Conservation (phyloP, 495 filamentous ascomycete genomes). For the Aspergillus ellipticus region DNA sequence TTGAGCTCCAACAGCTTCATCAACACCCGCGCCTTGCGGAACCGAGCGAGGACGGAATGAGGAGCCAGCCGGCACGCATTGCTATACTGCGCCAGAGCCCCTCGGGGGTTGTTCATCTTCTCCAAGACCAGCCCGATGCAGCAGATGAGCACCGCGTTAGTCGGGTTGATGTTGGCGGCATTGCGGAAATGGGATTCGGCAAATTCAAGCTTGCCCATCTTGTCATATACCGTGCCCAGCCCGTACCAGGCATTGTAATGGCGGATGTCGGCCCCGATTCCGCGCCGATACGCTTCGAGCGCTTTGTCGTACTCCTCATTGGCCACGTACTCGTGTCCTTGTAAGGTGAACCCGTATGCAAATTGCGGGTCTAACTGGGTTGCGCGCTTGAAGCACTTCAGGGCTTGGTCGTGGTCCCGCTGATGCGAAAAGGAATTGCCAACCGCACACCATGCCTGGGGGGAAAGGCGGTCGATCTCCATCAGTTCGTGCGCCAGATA, state of each 20-base stretch:
- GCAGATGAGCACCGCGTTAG: slow-evolving; percentile 83
- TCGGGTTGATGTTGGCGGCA: slow-evolving; percentile 82
- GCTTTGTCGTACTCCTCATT: slow-evolving; percentile 98
- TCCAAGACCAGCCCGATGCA: slow-evolving; percentile 88
- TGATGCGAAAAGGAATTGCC: slow-evolving; percentile 96
- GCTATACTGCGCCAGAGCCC: slow-evolving; percentile 74
- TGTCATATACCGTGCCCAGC: slow-evolving; percentile 87
- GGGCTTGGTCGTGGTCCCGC: slow-evolving; percentile 88
- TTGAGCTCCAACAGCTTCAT: slow-evolving; percentile 70
- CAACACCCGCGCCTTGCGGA: slow-evolving; percentile 86
- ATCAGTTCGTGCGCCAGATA: slow-evolving; percentile 87
- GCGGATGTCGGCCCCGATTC: slow-evolving; percentile 76
- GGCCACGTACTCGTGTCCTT: slow-evolving; percentile 93
- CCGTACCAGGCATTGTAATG: slow-evolving; percentile 99
- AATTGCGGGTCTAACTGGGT: slow-evolving; percentile 86
- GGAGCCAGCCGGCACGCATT: slow-evolving; percentile 80
- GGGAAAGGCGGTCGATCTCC: slow-evolving; percentile 79
- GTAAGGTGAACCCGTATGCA: slow-evolving; percentile 91
- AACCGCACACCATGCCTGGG: slow-evolving; percentile 91
- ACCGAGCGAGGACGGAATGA: slow-evolving; percentile 72
- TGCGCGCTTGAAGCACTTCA: slow-evolving; percentile 92
- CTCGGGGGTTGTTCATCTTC: slow-evolving; percentile 72
- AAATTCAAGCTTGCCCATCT: slow-evolving; percentile 86
- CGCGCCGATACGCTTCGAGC: slow-evolving; percentile 73
- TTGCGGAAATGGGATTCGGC: slow-evolving; percentile 87